These are phyloP conservation scores for Neurospora sp. DNA, from an alignment of 495 filamentous ascomycete genomes.

Conservation along the genomic window DNA sequence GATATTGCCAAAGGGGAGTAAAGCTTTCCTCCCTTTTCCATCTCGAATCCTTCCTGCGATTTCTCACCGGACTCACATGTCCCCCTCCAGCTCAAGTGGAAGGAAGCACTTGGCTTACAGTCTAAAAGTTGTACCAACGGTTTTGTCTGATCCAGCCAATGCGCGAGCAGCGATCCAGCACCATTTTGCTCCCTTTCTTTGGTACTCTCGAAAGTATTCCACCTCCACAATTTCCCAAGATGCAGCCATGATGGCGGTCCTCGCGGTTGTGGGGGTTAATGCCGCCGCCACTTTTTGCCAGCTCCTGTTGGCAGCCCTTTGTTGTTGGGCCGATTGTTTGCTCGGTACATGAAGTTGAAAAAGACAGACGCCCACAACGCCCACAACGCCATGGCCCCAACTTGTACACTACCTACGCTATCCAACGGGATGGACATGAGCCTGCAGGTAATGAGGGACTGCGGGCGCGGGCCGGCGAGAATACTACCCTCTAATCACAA, in stretches of 20 bases:
- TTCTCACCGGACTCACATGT: not conserved
- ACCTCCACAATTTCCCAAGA: not conserved
- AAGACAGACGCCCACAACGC: not conserved
- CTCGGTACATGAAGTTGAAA: not conserved
- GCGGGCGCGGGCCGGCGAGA: not conserved
- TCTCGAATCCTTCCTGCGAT: not conserved
- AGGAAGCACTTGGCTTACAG: not conserved
- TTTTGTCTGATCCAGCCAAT: not conserved
- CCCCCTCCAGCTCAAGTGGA: not conserved
- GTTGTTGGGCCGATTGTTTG: not conserved
- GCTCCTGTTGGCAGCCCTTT: not conserved
- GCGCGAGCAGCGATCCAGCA: not conserved
- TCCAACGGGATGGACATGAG: not conserved
- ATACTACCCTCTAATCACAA: not conserved
- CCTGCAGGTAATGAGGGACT: not conserved
- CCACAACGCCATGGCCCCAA: not conserved
- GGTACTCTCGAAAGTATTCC: not conserved
- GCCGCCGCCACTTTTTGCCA: not conserved
- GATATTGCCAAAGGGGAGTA: no score
- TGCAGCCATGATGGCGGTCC: not conserved
- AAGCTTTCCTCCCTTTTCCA: not conserved
- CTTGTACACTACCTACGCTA: not conserved
- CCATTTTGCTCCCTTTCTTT: not conserved
- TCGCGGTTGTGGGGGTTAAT: not conserved
- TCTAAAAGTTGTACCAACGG: not conserved